Conservation (phyloP, 352 stramenopile species). For the Pythium graminicola region DNA sequence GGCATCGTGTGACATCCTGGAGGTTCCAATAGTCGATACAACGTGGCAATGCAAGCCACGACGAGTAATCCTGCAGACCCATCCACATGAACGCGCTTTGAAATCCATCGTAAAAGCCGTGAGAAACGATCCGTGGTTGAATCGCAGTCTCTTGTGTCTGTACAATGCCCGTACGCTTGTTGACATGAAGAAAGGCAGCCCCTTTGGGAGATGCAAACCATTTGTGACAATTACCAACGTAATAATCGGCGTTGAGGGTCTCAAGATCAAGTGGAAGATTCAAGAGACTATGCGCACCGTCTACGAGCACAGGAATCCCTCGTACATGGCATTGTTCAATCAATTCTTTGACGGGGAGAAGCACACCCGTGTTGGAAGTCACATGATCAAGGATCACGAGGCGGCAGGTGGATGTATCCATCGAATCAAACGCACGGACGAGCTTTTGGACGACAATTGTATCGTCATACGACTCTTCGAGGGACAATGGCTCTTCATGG, state of each 20-base stretch:
- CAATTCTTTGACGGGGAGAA: slow-evolving; percentile 78
- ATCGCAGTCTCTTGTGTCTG: slow-evolving; percentile 18
- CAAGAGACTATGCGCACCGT: slow-evolving; percentile 89
- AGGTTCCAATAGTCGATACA: slow-evolving; percentile 82
- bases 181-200: slow-evolving; percentile 83
- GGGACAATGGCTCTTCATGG: slow-evolving; percentile 51
- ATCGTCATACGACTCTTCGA: slow-evolving; percentile 62
- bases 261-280: slow-evolving; percentile 72
- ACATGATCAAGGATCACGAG: slow-evolving; percentile 91
- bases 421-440: slow-evolving; percentile 23
- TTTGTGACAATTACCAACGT: slow-evolving; percentile 93
- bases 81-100: slow-evolving; percentile 92
- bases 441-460: slow-evolving; percentile 36
- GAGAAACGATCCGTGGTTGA: slow-evolving; percentile 84
- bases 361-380: slow-evolving; percentile 90
- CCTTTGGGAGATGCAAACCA: slow-evolving; percentile 89
- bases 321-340: slow-evolving; percentile 48
- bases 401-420: slow-evolving; percentile 26
- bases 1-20: slow-evolving; percentile 35
- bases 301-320: slow-evolving; percentile 72
- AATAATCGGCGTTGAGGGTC: slow-evolving; percentile 83
- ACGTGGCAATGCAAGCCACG: slow-evolving; percentile 77
- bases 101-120: slow-evolving; percentile 86
- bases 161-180: slow-evolving; percentile 26
- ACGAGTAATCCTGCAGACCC: slow-evolving; percentile 88